Conservation (phyloP, 768 basidiomycete species). For the Boletus bicolor region DNA sequence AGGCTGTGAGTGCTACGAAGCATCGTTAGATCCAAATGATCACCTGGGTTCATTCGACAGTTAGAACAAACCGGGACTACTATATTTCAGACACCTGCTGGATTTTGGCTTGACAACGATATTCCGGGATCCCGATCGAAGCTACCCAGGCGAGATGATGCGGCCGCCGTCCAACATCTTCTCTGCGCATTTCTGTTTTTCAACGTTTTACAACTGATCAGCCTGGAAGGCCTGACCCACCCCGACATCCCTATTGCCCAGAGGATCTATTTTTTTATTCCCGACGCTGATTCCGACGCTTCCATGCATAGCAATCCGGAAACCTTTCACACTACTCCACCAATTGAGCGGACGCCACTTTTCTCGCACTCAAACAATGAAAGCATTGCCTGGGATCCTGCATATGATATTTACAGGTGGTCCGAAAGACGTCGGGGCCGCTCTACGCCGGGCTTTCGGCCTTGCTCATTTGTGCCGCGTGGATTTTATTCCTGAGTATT, state of each 20-base stretch:
- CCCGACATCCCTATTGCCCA: slow-evolving; percentile 15
- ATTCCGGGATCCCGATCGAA: slow-evolving; percentile 1
- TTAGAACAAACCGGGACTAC: slow-evolving; percentile 74
- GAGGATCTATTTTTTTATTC: slow-evolving; percentile 6
- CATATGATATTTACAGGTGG: slow-evolving; percentile 19
- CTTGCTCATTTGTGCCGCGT: slow-evolving; percentile 47
- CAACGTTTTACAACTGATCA: slow-evolving; percentile 54
- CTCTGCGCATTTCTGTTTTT: slow-evolving; percentile 54
- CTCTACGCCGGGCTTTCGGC: slow-evolving; percentile 45
- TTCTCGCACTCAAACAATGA: slow-evolving; percentile 1
- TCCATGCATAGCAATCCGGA: background rate
- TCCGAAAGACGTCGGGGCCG: slow-evolving; percentile 48
- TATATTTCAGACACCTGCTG: slow-evolving; percentile 70
- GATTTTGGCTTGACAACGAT: slow-evolving; percentile 55
- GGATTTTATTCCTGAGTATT: slow-evolving; percentile 62
- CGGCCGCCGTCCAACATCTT: slow-evolving; percentile 47
- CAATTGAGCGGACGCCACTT: slow-evolving; percentile 14
- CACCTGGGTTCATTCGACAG: slow-evolving; percentile 32
- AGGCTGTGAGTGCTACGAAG: slow-evolving; percentile 51
- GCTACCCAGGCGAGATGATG: slow-evolving; percentile 26
- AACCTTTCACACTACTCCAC: background rate
- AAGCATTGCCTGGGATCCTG: slow-evolving; percentile 5
- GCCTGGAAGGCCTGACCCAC: slow-evolving; percentile 46
- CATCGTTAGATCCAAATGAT: background rate
- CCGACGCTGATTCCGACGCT: background rate